Percentiles rank a stretch among this genome's conserved stretches.
Conservation (phyloP, 2,329 filamentous ascomycete species). For the Paecilomyces fulvus region DNA sequence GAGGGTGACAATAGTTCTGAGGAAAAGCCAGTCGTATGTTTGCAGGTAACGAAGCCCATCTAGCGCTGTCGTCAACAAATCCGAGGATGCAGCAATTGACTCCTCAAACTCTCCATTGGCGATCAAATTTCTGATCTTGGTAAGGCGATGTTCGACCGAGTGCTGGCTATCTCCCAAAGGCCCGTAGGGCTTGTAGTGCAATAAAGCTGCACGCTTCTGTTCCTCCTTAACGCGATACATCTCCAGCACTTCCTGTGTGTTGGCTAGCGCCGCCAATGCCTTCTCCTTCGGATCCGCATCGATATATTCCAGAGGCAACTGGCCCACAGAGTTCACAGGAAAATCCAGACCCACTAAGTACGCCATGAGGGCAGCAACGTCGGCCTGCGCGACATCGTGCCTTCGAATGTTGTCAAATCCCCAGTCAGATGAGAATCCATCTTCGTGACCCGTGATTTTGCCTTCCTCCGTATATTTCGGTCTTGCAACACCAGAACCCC, state of each 20-base stretch:
- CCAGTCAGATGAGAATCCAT: conserved; percentile 82
- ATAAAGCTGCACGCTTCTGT: conserved; percentile 64
- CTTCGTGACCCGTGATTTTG: conserved; percentile 74
- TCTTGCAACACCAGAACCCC: conserved; percentile 82
- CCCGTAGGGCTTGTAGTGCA: conserved; percentile 69
- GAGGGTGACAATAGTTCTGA: conserved; percentile 76
- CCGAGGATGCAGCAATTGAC: conserved; percentile 69
- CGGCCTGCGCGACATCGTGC: conserved; percentile 88
- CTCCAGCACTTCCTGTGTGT: conserved; percentile 79
- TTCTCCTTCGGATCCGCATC: conserved; percentile 66
- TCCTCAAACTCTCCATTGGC: conserved; percentile 57
- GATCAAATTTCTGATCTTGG: conserved; percentile 61
- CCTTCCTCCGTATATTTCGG: conserved; percentile 52
- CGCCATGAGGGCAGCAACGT: conserved; percentile 91
- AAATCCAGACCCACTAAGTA: conserved; percentile 82
- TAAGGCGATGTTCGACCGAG: conserved; percentile 58
- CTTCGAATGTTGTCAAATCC: conserved; percentile 68
- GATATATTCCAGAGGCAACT: conserved; percentile 77
- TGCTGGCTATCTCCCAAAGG: conserved; percentile 55
- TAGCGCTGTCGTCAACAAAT: conserved; percentile 67
- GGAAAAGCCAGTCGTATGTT: conserved; percentile 96
- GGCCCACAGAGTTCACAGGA: conserved; percentile 91
- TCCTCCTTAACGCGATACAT: conserved; percentile 95
- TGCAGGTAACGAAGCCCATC: conserved; percentile 87
- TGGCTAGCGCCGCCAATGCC: conserved; percentile 73